Evolutionary conservation across 441 rosid species (phyloP), one percentile per base, ranked within the genome.

Genomic region (Populus hybrid): DNA sequence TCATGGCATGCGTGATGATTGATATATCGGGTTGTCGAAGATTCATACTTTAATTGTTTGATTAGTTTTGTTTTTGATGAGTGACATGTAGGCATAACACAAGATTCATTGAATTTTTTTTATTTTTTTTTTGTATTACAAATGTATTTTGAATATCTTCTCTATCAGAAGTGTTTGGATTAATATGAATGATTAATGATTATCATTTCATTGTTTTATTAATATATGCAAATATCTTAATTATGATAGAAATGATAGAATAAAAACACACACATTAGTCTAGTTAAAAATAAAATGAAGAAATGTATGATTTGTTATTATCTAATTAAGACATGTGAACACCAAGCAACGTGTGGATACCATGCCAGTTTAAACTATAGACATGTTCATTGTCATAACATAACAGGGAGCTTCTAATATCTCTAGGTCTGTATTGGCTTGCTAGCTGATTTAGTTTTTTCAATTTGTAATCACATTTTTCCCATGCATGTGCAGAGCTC

Each of bases 401-500:
- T 18, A 16, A 53, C 61, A 53, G 3, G 7, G 21, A 64, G 16
- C 59, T 10, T 24, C 16, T 63, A 24, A 26, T 66, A 40, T 50
- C 28, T 42, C n/a, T 20, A 64, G 29, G 14, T 14, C n/a, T 40
- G 63, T 23, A 21, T 38, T 64, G 45, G 21, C 5, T 45, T 23
- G 3, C 2, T 40, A 24, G 20, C 23, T n/a, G 8, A n/a, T 18
- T 73, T 31, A 18, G 3, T 6, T 10, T 79, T 24, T n/a, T 18
- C 3, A 29, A 16, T n/a, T 8, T 42, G 64, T 20, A 18, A 31
- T 67, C 63, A 9, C 59, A 36, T 21, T 45, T 68, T 68, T 71
- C 31, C 21, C 7, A 18, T 80, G 45, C 53, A 42, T 40, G 61
- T 20, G 76, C 96, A 93, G 98, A 93, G 99, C 82, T 95, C 99